Percentiles rank a stretch among this genome's conserved stretches.
phyloP scores from a whole-genome alignment of 2,329 filamentous ascomycete genomes.

The Claviceps sp. region DNA sequence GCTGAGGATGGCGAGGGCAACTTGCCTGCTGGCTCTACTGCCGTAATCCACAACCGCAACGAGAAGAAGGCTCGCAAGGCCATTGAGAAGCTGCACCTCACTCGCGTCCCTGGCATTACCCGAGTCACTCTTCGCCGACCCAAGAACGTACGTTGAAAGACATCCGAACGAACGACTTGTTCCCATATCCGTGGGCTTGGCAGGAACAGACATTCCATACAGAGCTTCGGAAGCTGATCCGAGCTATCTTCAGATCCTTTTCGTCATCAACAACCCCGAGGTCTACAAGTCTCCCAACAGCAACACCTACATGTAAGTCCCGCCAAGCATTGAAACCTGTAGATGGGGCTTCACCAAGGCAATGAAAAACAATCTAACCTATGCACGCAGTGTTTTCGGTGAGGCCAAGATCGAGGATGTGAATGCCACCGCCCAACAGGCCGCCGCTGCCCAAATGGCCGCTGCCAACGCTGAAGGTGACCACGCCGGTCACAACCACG shows the following conservation, averaged over 20 bases:
- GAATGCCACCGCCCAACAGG: constrained; percentile 94
- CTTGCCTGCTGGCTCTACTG: constrained; percentile 69
- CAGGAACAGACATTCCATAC: not conserved
- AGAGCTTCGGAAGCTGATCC: constrained; percentile 12
- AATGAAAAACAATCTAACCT: not conserved
- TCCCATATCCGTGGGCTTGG: not conserved
- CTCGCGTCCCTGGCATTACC: constrained; percentile 93
- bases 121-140: constrained; percentile 94
- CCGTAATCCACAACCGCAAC: constrained; percentile 94
- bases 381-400: constrained; percentile 70
- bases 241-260: constrained; percentile 61
- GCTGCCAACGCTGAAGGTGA: constrained; percentile 51
- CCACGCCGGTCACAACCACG: constrained; percentile 61
- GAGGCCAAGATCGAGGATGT: constrained; percentile 99
- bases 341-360: not conserved
- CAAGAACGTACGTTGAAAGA: constrained; percentile 73
- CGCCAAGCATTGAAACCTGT: not conserved
- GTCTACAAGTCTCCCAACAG: constrained; percentile 98
- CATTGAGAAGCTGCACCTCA: constrained; percentile 95
- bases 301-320: constrained; percentile 97
- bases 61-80: constrained; percentile 99
- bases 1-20: constrained; percentile 70
- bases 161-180: not conserved
- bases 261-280: constrained; percentile 99
- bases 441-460: constrained; percentile 77